Evolutionary conservation across 108 stramenopile genomes (phyloP).

Genomic region (Nannochloropsis salina): DNA sequence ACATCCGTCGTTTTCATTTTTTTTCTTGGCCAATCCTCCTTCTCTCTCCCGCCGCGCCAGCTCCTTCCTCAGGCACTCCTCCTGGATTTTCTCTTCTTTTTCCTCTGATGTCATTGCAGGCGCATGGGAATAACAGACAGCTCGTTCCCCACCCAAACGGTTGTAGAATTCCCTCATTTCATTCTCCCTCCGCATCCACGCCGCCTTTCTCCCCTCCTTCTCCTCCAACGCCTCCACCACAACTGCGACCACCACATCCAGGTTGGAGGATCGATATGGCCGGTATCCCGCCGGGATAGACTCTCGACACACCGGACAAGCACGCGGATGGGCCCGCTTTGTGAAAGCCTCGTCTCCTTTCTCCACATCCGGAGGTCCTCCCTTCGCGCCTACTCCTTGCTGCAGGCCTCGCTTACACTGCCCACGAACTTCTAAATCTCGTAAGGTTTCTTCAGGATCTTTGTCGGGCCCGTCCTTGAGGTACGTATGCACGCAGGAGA

Average conservation of each 20-base stretch:
- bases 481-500: neutral
- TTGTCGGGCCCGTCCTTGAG: neutral
- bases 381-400: neutral
- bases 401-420: neutral
- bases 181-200: neutral
- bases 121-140: neutral
- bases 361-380: too few species aligned
- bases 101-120: neutral
- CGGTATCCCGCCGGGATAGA: neutral
- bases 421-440: neutral
- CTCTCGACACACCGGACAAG: neutral
- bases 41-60: neutral
- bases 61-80: neutral
- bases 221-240: slow-evolving; percentile 5
- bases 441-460: too few species aligned
- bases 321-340: too few species aligned
- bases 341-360: too few species aligned
- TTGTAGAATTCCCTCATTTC: neutral
- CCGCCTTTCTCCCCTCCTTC: neutral
- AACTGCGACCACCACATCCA: neutral
- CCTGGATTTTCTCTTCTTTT: neutral
- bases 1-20: too few species aligned
- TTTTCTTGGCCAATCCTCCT: neutral
- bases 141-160: neutral
- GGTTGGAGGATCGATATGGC: neutral